Percentiles rank a stretch among this genome's conserved stretches.
Conservation (phyloP, 73 alveolate species). For the Loxodes magnus region DNA sequence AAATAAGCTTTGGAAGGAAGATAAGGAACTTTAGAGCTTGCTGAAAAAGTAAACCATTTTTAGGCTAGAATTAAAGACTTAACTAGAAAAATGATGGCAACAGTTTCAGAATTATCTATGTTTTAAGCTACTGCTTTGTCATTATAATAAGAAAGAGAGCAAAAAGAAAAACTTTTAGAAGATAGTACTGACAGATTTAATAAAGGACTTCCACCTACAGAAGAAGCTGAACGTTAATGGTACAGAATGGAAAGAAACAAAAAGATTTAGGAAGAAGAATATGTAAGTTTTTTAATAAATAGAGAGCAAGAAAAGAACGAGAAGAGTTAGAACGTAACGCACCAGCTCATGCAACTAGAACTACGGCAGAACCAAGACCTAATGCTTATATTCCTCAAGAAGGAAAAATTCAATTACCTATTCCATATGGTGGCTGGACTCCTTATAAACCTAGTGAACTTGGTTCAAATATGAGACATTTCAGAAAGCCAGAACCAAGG, state of each 20-base stretch:
- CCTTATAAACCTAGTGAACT: slow-evolving; percentile 91
- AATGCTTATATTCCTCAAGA: slow-evolving; percentile 86
- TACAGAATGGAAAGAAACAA: slow-evolving; percentile 52
- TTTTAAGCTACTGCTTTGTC: slow-evolving; percentile 86
- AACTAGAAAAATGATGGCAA: slow-evolving; percentile 88
- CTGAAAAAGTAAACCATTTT: slow-evolving; percentile 88
- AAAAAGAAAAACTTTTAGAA: slow-evolving; percentile 63
- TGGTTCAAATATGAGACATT: slow-evolving; percentile 88
- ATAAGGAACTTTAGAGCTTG: slow-evolving; percentile 77
- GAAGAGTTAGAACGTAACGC: slow-evolving; percentile 52
- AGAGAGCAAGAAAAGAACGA: slow-evolving; percentile 37
- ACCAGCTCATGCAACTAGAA: slow-evolving; percentile 65
- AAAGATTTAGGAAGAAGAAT: slow-evolving; percentile 55
- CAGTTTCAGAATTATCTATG: slow-evolving; percentile 94
- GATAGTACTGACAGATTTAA: slow-evolving; percentile 59
- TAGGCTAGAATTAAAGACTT: slow-evolving; percentile 81
- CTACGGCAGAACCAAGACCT: slow-evolving; percentile 86
- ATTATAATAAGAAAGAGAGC: slow-evolving; percentile 80
- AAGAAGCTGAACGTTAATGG: slow-evolving; percentile 70
- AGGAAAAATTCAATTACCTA: slow-evolving; percentile 62
- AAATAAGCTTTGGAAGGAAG: slow-evolving; percentile 89
- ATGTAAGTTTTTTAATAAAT: slow-evolving; percentile 21
- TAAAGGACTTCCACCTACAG: slow-evolving; percentile 85
- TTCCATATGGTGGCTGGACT: slow-evolving; percentile 80
- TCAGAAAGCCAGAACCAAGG: slow-evolving; percentile 57